These are phyloP conservation scores for Diospyros lotus DNA, from an alignment of 148 eudicot species.

Conservation along the genomic window DNA sequence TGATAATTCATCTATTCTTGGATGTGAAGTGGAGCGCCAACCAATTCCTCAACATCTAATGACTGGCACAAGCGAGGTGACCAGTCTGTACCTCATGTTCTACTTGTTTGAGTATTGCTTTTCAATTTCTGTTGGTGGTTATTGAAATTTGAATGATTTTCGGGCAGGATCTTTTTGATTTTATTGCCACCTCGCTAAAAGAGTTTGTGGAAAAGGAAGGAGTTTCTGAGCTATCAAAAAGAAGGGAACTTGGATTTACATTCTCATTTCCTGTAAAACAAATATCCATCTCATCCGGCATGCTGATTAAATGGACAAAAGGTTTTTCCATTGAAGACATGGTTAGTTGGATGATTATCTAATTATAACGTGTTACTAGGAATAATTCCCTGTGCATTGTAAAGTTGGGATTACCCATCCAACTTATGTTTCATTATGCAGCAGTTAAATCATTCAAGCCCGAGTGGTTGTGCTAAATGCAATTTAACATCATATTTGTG, in stretches of 20 bases:
- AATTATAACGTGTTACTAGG: neutral
- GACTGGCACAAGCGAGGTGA: constrained; percentile 82
- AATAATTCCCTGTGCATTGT: neutral
- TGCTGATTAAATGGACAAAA: constrained; percentile 80
- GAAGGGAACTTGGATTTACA: constrained; percentile 77
- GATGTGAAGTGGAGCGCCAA: constrained; percentile 45
- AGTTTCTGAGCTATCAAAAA: constrained; percentile 31
- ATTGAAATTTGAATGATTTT: constrained; percentile 14
- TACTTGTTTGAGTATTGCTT: constrained; percentile 3
- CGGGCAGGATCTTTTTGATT: constrained; percentile 78
- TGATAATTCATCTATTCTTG: constrained; percentile 40
- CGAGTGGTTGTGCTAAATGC: neutral
- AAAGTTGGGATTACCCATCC: neutral
- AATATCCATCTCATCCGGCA: constrained; percentile 66
- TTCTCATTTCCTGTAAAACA: constrained; percentile 96
- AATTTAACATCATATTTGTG: neutral
- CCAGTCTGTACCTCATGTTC: constrained; percentile 14
- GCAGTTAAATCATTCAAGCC: neutral
- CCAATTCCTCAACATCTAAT: constrained; percentile 73
- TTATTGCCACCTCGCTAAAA: constrained; percentile 62
- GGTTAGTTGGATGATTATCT: constrained; percentile 46
- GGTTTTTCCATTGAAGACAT: constrained; percentile 73
- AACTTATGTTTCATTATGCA: neutral
- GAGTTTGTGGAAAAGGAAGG: constrained; percentile 56
- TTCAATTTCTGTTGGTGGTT: neutral